Evolutionary conservation across 495 filamentous ascomycete genomes (phyloP).

Genomic region (Penicillium odoratum): DNA sequence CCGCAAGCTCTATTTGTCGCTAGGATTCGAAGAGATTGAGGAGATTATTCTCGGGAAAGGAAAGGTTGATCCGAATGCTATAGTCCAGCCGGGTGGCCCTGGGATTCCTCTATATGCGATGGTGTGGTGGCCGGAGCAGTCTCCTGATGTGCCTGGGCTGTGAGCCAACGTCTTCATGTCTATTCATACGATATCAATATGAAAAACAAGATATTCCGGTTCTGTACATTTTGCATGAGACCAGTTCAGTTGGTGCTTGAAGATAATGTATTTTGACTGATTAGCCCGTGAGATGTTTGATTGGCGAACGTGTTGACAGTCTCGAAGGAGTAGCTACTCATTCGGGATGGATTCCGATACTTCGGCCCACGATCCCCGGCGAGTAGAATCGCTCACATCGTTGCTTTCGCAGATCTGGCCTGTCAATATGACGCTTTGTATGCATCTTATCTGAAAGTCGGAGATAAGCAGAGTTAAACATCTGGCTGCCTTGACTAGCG

Average conservation of each 20-base stretch:
- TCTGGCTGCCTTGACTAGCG: not conserved
- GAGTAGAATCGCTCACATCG: not conserved
- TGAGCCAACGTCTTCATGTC: not conserved
- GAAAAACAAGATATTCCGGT: not conserved
- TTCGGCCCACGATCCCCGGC: no score
- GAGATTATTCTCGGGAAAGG: constrained; percentile 26
- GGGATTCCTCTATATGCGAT: constrained; percentile 32
- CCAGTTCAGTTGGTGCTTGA: not conserved
- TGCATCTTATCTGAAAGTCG: not conserved
- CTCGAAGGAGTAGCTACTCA: no score
- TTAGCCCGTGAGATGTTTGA: no score
- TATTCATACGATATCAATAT: not conserved
- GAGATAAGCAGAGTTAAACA: not conserved
- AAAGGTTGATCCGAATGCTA: constrained; percentile 27
- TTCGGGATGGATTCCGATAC: no score
- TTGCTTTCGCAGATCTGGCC: not conserved
- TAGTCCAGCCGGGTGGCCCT: constrained; percentile 20
- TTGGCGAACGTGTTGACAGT: no score
- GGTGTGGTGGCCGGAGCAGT: constrained; percentile 32
- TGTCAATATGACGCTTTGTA: not conserved
- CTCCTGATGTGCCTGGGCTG: constrained; percentile 8
- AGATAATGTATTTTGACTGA: no score
- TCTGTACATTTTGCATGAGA: not conserved
- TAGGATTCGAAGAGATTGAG: constrained; percentile 32
- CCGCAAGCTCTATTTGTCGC: constrained; percentile 24